Base-by-base conservation (phyloP, 73 alveolate species). In the Paramecium sonneborni region DNA sequence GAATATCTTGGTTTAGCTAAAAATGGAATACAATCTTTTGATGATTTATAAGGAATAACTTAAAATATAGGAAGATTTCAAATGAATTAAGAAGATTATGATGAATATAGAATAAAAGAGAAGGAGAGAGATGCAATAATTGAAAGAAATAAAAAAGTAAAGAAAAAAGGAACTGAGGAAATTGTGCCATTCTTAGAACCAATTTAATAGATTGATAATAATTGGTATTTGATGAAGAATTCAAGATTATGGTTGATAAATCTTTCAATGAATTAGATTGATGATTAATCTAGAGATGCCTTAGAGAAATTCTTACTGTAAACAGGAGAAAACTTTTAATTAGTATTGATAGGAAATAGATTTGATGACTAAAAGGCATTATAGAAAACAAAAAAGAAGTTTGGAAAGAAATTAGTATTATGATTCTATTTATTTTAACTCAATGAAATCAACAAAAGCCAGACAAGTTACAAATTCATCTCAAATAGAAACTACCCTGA, bases 331-430 rank as follows among this genome's bases (percentile, higher is more conserved):
- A 79, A 79, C 72, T 43, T 79, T 15, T 46, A 79, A 79, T 79
- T 79, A 2, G 76, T 79, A 0, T 26, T 79, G 41, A 79, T 30
- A n/a, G 32, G 35, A 0, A 14, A 43, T 34, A 79, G 52, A 7
- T 43, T 79, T 79, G 76, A 79, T n/a, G 57, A 79, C 18, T 24
- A 79, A 26, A 79, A 79, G 30, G 52, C 30, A 10, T 43, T 38
- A 32, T 14, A 43, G 44, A 79, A 79, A 44, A 43, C 41, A 6
- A 79, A 44, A 39, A 79, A 79, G 90, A 79, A 44, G 44, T 79
- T 30, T 44, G 90, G 90, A 39, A 79, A 79, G 74, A 79, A 79
- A 23, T 79, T 79, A 79, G 90, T 79, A 20, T 23, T 43, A 43
- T 79, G 90, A 79, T 62, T 62, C 15, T 30, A 62, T 62, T 30